phyloP scores from a whole-genome alignment of 1,139 yeast genomes.

The Candida sp. region DNA sequence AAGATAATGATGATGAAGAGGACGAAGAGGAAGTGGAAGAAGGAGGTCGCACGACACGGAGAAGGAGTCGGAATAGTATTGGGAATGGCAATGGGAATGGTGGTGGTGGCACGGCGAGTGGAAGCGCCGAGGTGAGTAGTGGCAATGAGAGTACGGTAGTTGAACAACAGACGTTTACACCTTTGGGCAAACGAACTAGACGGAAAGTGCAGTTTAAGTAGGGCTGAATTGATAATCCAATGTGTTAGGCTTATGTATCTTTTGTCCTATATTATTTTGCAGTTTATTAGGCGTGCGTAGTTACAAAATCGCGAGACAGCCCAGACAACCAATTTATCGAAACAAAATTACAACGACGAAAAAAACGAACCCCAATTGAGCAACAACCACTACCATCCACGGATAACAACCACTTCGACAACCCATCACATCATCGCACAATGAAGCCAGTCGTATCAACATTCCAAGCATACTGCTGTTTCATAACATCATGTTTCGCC shows the following conservation, averaged over 20 bases:
- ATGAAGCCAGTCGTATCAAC: constrained; percentile 50
- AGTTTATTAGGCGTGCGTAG: neutral
- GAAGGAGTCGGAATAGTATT: neutral
- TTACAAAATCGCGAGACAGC: neutral
- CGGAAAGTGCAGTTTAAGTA: constrained; percentile 12
- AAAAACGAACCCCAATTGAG: neutral
- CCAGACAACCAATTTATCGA: too few species aligned
- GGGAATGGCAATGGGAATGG: neutral
- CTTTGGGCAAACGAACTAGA: constrained; percentile 12
- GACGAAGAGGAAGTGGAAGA: constrained; percentile 5
- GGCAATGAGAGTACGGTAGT: constrained; percentile 15
- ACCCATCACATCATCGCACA: neutral
- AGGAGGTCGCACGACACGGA: neutral
- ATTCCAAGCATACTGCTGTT: constrained; percentile 94
- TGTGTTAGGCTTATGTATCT: too few species aligned
- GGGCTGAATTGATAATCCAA: too few species aligned
- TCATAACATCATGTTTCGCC: constrained; percentile 90
- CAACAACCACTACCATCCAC: neutral
- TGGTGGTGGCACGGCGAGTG: neutral
- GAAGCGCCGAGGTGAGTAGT: neutral
- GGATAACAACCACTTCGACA: neutral
- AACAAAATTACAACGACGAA: neutral
- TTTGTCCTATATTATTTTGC: neutral
- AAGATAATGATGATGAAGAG: constrained; percentile 1
- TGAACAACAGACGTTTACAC: constrained; percentile 15